A percentile compares a stretch with the other conserved stretches of the same genome.
These are phyloP conservation scores for Naganishia friedmannii DNA, from an alignment of 768 basidiomycete genomes.

Conservation along the genomic window DNA sequence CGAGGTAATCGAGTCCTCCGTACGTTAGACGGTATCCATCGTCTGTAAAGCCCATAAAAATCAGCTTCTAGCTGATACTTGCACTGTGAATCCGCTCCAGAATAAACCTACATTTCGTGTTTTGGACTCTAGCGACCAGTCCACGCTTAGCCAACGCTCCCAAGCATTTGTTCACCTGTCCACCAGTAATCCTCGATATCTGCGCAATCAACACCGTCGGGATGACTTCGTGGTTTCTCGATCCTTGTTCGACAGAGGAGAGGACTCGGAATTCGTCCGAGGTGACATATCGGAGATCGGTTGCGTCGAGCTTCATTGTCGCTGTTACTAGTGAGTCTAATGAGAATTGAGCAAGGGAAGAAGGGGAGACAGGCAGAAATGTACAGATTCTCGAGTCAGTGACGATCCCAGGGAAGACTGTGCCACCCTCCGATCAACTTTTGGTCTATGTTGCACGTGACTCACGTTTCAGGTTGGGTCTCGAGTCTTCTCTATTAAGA, in stretches of 20 bases:
- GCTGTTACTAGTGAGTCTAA: too few species aligned
- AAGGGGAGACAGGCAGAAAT: neutral
- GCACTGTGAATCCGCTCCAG: too few species aligned
- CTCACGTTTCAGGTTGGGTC: constrained; percentile 19
- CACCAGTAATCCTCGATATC: constrained; percentile 85
- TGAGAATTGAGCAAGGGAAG: too few species aligned
- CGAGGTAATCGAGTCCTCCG: constrained; percentile 95
- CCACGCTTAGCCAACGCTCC: constrained; percentile 88
- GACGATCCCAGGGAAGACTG: neutral
- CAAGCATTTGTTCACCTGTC: constrained; percentile 88
- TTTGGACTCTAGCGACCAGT: constrained; percentile 82
- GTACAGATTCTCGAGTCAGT: too few species aligned
- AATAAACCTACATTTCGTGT: constrained; percentile 74
- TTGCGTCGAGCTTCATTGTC: constrained; percentile 86
- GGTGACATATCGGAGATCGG: constrained; percentile 86
- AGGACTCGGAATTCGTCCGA: constrained; percentile 93
- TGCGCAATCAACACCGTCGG: constrained; percentile 84
- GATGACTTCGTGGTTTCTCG: constrained; percentile 95
- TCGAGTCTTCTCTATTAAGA: too few species aligned
- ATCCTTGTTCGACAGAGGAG: constrained; percentile 87
- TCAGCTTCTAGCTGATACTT: too few species aligned
- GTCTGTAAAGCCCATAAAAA: too few species aligned
- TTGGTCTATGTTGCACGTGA: constrained; percentile 12
- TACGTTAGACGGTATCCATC: constrained; percentile 97
- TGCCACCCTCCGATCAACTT: neutral